Conservation (phyloP, 331 rosid species). For the Acacia concinna region DNA sequence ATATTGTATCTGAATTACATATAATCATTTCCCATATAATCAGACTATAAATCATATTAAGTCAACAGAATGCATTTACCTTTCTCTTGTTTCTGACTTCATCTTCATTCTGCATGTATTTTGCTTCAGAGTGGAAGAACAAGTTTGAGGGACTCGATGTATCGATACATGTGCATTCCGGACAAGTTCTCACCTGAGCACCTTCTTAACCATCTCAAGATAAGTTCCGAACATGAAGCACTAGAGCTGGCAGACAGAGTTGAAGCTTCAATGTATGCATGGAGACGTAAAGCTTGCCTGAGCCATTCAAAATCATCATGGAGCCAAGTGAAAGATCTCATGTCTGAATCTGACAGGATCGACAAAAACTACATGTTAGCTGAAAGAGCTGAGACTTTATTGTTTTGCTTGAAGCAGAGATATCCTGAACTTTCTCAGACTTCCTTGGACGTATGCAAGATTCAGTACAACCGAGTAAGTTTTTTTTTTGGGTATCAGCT, state of each 20-base stretch:
- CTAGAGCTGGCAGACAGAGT: conserved; percentile 84
- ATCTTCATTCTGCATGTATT: background rate
- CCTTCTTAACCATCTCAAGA: conserved; percentile 68
- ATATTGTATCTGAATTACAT: too few relatives aligned
- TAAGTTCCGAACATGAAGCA: conserved; percentile 89
- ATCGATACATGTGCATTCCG: conserved; percentile 55
- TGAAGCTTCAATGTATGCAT: conserved; percentile 92
- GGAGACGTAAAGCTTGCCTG: conserved; percentile 88
- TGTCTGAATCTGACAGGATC: conserved; percentile 58
- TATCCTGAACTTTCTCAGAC: conserved; percentile 96
- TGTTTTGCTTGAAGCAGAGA: conserved; percentile 79
- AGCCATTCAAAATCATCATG: conserved; percentile 86
- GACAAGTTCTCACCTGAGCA: conserved; percentile 72
- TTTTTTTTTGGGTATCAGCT: background rate
- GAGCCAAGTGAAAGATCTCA: conserved; percentile 76
- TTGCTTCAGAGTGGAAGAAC: conserved; percentile 77
- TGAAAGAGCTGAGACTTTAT: conserved; percentile 72
- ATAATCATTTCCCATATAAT: too few relatives aligned
- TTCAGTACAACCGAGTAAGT: conserved; percentile 76
- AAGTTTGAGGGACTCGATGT: conserved; percentile 74
- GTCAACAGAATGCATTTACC: background rate
- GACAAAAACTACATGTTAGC: conserved; percentile 83
- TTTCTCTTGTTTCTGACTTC: background rate
- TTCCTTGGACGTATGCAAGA: conserved; percentile 84
- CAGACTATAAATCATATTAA: background rate